Evolutionary conservation across 179 eudicot species (phyloP), one percentile per base, ranked within the genome.

Genomic region (Sideroxylon spinosum): DNA sequence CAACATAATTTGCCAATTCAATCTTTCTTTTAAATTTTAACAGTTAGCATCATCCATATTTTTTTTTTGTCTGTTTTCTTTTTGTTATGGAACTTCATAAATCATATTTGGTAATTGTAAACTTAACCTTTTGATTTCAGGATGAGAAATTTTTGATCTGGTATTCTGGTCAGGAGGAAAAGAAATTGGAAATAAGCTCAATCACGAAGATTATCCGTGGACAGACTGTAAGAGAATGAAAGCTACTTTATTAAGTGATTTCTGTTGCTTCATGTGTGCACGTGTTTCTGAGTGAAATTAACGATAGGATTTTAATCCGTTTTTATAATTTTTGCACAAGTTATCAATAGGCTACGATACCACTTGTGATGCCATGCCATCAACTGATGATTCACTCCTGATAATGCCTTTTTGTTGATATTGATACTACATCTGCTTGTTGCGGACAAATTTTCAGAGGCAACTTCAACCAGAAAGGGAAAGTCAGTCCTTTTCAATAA

Each of bases 141-240:
- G 88, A 86, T 74, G 88, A 86, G 81, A 86, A 82, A 69, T 68
- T 77, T 65, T 66, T 86, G 72, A 86, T 86, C 20, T 86, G 88
- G 88, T 83, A 83, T 63, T 81, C 88, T 53, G 88, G 88, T 37
- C 74, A 79, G 79, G 85, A 83, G 75, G 88, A 86, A 79, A 76
- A 75, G 55, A 83, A 86, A 56, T 52, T 86, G 77, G 74, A 71
- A 71, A 59, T 86, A 73, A 81, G 83, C 66, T 86, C 86, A 60
- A 76, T 81, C 37, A 76, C 82, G 28, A 79, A 66, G 75, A 66
- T 83, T 49, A 60, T 81, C 16, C 85, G 72, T 55, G 88, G 88
- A 29, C 86, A 83, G 25, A 74, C 81, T 81, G 88, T 86, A 81
- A 83, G 88, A n/a, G 66, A 19, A 50, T 75, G 20, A 20, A 72